A percentile compares a stretch with the other conserved stretches of the same genome.
Evolutionary conservation across 23 red algal species (phyloP).

Genomic region (Gracilariopsis chorda): DNA sequence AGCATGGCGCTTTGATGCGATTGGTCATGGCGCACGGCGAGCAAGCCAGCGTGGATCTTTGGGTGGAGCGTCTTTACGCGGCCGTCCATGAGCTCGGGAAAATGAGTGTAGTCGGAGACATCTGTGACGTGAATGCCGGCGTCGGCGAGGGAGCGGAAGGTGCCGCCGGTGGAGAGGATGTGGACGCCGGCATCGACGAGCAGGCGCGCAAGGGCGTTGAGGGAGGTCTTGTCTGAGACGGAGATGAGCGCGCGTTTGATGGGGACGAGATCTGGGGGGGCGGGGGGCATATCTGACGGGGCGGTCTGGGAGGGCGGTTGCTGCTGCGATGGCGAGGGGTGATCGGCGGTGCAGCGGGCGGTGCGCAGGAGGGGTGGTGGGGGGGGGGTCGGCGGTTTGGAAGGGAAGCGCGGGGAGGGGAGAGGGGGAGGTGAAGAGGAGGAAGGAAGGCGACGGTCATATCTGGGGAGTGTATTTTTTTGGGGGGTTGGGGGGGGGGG

Average conservation of each 20-base stretch:
- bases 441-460: background rate
- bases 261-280: constrained; percentile 12
- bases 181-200: constrained; percentile 80
- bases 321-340: background rate
- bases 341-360: background rate
- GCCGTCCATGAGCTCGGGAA: constrained; percentile 93
- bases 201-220: constrained; percentile 66
- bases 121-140: constrained; percentile 77
- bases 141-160: constrained; percentile 50
- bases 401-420: background rate
- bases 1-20: constrained; percentile 61
- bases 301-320: background rate
- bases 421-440: background rate
- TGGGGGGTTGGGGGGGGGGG: background rate
- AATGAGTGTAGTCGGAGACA: constrained; percentile 85
- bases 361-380: background rate
- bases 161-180: constrained; percentile 90
- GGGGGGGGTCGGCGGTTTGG: background rate
- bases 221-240: constrained; percentile 86
- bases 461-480: background rate
- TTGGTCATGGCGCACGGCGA: constrained; percentile 68
- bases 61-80: constrained; percentile 94
- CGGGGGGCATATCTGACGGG: background rate
- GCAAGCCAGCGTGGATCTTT: constrained; percentile 80
- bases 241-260: constrained; percentile 82